Conservation (phyloP, 2,329 filamentous ascomycete species). For the Alternaria novae-zelandiae region DNA sequence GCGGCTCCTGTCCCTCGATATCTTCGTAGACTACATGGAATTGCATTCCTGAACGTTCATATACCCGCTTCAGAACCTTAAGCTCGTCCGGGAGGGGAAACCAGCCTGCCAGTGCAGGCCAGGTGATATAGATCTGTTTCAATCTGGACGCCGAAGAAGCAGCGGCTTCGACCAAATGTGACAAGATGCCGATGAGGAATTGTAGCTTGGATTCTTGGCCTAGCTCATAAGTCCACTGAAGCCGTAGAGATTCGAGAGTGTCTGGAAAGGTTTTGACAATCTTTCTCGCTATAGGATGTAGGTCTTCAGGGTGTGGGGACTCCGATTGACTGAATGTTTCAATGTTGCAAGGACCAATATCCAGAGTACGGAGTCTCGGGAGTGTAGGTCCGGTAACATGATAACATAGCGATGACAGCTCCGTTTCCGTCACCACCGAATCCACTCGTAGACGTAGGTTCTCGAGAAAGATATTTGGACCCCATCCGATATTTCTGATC, state of each 20-base stretch:
- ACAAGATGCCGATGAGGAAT: background rate
- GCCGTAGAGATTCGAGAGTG: background rate
- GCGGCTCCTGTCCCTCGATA: background rate
- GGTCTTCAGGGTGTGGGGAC: background rate
- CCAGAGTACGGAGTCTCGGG: background rate
- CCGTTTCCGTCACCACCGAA: background rate
- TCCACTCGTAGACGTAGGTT: constrained; percentile 2
- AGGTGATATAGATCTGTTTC: constrained; percentile 4
- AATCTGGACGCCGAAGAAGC: background rate
- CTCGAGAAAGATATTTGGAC: background rate
- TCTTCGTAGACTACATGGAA: background rate
- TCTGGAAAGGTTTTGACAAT: background rate
- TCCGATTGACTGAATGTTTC: background rate
- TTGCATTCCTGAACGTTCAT: background rate
- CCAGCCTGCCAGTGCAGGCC: constrained; percentile 1
- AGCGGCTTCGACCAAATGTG: background rate
- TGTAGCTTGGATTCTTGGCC: background rate
- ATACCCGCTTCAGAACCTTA: background rate
- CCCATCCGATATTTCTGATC: background rate
- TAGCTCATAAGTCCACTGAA: constrained; percentile 3
- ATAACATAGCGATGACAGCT: background rate
- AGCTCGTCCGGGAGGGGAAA: background rate
- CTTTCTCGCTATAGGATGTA: background rate
- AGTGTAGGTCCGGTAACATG: background rate
- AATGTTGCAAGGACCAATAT: constrained; percentile 6